Evolutionary conservation across 2,329 filamentous ascomycete genomes (phyloP).

Genomic region (Metarhizium sp.): DNA sequence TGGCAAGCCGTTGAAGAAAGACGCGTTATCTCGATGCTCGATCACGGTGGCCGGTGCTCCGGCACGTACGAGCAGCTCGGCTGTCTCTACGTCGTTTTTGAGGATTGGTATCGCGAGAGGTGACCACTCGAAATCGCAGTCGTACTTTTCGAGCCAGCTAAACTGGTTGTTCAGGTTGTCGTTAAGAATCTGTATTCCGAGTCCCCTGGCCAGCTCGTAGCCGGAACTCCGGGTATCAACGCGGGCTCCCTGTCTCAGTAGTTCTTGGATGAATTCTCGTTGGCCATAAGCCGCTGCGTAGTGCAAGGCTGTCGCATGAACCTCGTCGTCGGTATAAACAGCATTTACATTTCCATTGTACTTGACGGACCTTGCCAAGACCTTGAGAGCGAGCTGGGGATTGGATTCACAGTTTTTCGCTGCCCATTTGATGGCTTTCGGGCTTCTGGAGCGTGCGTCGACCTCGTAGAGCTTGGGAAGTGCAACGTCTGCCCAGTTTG

Average conservation of each 20-base stretch:
- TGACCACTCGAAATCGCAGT: background rate
- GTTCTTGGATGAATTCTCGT: background rate
- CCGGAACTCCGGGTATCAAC: background rate
- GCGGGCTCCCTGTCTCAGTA: background rate
- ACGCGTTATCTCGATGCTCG: background rate
- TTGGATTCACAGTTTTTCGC: background rate
- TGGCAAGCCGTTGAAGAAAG: background rate
- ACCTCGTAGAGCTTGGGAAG: background rate
- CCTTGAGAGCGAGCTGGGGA: background rate
- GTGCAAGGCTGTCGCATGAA: conserved; percentile 1
- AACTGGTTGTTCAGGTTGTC: background rate
- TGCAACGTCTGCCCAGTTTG: background rate
- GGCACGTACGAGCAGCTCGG: background rate
- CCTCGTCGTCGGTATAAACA: background rate
- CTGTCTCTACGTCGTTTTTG: background rate
- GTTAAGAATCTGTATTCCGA: background rate
- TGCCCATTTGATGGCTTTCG: conserved; percentile 3
- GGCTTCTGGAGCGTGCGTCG: background rate
- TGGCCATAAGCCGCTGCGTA: background rate
- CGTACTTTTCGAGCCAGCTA: too few relatives aligned
- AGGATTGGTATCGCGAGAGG: conserved; percentile 1
- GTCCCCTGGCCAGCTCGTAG: background rate
- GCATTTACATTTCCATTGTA: conserved; percentile 2
- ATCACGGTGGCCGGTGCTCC: background rate
- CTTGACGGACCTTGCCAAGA: background rate